Percentiles rank a stretch among this genome's conserved stretches.
phyloP scores from a whole-genome alignment of 805 yeast genomes.

The Barnettozyma vustinii region DNA sequence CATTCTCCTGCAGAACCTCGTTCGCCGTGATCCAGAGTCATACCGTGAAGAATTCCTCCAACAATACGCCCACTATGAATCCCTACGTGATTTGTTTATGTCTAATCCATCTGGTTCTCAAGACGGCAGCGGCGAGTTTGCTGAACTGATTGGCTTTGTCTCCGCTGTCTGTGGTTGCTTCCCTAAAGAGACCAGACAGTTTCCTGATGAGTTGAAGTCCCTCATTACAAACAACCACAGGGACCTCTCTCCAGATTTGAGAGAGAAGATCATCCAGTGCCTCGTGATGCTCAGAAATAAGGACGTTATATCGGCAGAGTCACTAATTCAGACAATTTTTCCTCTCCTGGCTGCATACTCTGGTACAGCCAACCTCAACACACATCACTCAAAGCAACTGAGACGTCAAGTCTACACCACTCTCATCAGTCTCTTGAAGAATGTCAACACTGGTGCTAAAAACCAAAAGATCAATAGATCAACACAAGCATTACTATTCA shows the following conservation, averaged over 20 bases:
- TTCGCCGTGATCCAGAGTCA: conserved; percentile 90
- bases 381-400: conserved; percentile 70
- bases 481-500: conserved; percentile 89
- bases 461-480: conserved; percentile 85
- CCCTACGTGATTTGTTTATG: conserved; percentile 81
- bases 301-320: conserved; percentile 71
- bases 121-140: conserved; percentile 44
- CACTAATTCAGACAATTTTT: conserved; percentile 78
- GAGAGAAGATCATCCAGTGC: conserved; percentile 89
- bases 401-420: conserved; percentile 80
- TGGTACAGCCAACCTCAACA: conserved; percentile 37
- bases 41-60: conserved; percentile 91
- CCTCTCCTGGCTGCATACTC: conserved; percentile 75
- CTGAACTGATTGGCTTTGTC: conserved; percentile 83
- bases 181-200: conserved; percentile 80
- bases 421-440: conserved; percentile 69
- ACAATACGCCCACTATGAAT: conserved; percentile 89
- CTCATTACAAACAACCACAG: conserved; percentile 72
- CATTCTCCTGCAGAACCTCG: conserved; percentile 84
- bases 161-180: conserved; percentile 88
- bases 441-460: conserved; percentile 82
- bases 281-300: conserved; percentile 88
- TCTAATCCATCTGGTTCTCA: conserved; percentile 51
- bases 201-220: conserved; percentile 74
- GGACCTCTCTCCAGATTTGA: conserved; percentile 73